Conservation (phyloP, 2,329 filamentous ascomycete genomes). For the Fusarium sp. region DNA sequence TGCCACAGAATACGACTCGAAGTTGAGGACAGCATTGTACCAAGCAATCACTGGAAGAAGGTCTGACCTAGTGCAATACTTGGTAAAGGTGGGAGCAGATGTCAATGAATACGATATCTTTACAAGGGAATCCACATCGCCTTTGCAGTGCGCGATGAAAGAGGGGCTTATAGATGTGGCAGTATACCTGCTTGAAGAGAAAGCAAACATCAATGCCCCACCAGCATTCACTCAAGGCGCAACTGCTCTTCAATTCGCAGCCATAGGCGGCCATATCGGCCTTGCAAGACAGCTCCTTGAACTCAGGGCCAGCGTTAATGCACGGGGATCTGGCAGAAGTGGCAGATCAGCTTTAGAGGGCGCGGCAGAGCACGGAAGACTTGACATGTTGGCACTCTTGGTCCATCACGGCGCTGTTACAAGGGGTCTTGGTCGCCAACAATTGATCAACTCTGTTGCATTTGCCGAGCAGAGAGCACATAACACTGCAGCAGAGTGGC, state of each 20-base stretch:
- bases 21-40: rapidly evolving
- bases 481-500: rapidly evolving
- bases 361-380: rapidly evolving
- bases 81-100: not conserved
- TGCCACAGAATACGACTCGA: rapidly evolving
- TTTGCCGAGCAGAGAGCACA: rapidly evolving
- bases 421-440: rapidly evolving
- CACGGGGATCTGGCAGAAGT: rapidly evolving
- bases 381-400: not conserved
- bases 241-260: not conserved
- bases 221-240: rapidly evolving
- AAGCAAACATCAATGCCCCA: not conserved
- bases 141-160: rapidly evolving
- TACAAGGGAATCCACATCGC: rapidly evolving
- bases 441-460: not conserved
- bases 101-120: not conserved
- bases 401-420: rapidly evolving
- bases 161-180: rapidly evolving
- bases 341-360: not conserved
- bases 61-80: not conserved
- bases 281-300: rapidly evolving
- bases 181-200: rapidly evolving
- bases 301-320: not conserved
- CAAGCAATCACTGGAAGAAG: rapidly evolving
- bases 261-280: rapidly evolving